Evolutionary conservation across 345 rosid genomes (phyloP), one percentile per base, ranked within the genome.

Genomic region (Ricinus communis): DNA sequence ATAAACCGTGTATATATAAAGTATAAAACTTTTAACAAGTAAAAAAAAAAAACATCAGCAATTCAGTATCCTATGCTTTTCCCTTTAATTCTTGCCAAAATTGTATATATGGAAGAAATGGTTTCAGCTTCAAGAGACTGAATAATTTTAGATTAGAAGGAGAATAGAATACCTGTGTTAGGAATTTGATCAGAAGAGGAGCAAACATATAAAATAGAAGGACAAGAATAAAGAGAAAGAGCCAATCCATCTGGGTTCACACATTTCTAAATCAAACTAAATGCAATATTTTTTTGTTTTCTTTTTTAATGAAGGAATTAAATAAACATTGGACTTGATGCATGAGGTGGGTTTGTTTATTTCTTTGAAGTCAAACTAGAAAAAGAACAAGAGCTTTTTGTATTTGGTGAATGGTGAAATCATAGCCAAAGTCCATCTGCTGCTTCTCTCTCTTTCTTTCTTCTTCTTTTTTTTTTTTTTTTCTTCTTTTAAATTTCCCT

Each of bases 341-440:
- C 75, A 21, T 5, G 18, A 49, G 60, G 11, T 0, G 41, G 24
- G 38, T 11, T 43, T 43, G 11, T 43, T 43, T 43, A 43, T 66
- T 43, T 51, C 54, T 71, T 54, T 41, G 24, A 76, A 71, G 87
- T 78, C 84, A 66, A 83, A 78, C 79, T 72, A 53, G 16, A 60
- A 69, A 40, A 33, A 36, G 46, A 36, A 36, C 46, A 33, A 60
- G 38, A 57, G 38, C 49, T 12, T 19, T 30, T 19, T 30, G 61
- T 67, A 28, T 65, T 75, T 54, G 77, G 66, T 68, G 70, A 73
- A 62, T 68, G n/a, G n/a, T 27, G 43, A 70, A n/a, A 62, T 62
- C 72, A 41, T 30, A 51, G 8, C 27, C 55, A 41, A n/a, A 59
- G 31, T 64, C 8, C 28, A 14, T 15, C 21, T 3, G n/a, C n/a